These are phyloP conservation scores for Ascoidea tarda DNA, from an alignment of 805 yeast species.

Conservation along the genomic window DNA sequence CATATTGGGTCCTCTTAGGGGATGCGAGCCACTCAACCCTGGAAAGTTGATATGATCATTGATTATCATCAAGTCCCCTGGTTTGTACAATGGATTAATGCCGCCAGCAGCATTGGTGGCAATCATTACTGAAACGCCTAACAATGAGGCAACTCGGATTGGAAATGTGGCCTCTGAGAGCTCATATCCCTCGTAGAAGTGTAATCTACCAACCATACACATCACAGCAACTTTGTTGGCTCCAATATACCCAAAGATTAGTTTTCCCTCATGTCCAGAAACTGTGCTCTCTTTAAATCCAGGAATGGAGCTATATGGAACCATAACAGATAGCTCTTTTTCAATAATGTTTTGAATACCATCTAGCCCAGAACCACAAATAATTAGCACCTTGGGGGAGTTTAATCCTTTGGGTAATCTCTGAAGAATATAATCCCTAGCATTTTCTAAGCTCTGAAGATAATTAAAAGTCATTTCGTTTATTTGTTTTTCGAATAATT, in stretches of 20 bases:
- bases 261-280: conserved; percentile 77
- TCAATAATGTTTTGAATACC: conserved; percentile 48
- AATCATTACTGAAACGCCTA: conserved; percentile 49
- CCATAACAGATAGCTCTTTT: conserved; percentile 22
- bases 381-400: conserved; percentile 55
- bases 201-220: conserved; percentile 90
- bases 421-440: conserved; percentile 2
- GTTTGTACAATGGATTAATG: conserved; percentile 43
- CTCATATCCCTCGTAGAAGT: conserved; percentile 85
- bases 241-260: conserved; percentile 70
- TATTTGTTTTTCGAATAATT: too few relatives aligned
- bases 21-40: conserved; percentile 80
- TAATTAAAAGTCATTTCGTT: conserved; percentile 3
- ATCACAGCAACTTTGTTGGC: conserved; percentile 59
- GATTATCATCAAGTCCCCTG: conserved; percentile 88
- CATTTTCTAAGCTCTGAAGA: conserved; percentile 2
- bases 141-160: conserved; percentile 51
- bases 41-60: conserved; percentile 85
- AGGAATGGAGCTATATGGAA: conserved; percentile 61
- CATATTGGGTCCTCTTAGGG: conserved; percentile 78
- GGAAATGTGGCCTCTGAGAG: conserved; percentile 78
- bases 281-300: conserved; percentile 77
- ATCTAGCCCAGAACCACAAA: conserved; percentile 93
- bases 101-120: conserved; percentile 99
- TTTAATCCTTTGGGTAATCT: conserved; percentile 3